Conservation (phyloP, 305 asterid genomes). For the Euphrasia arctica region DNA sequence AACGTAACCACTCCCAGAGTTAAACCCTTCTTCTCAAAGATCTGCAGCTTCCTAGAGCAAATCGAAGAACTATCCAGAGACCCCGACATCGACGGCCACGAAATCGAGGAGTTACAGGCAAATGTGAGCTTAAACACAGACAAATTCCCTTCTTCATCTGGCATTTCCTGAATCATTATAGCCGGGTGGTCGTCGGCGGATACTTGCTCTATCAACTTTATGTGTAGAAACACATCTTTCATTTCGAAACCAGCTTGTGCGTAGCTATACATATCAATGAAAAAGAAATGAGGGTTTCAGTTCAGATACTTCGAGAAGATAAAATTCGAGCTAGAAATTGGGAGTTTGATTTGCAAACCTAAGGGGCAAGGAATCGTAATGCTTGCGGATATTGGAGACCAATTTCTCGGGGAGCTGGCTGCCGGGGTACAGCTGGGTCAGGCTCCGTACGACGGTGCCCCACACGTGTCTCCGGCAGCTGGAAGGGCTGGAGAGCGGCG, state of each 20-base stretch:
- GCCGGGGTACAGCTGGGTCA: slow-evolving; percentile 96
- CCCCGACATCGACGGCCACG: slow-evolving; percentile 93
- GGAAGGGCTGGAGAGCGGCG: slow-evolving; percentile 30
- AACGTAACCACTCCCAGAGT: slow-evolving; percentile 74
- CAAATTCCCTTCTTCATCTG: slow-evolving; percentile 44
- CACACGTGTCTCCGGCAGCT: slow-evolving; percentile 76
- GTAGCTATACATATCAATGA: slow-evolving; percentile 42
- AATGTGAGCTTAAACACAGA: slow-evolving; percentile 74
- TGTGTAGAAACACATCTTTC: slow-evolving; percentile 95
- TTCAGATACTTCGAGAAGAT: slow-evolving; percentile 14
- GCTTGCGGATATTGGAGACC: slow-evolving; percentile 87
- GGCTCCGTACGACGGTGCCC: slow-evolving; percentile 81
- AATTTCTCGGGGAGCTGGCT: slow-evolving; percentile 93
- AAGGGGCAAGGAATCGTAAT: slow-evolving; percentile 88
- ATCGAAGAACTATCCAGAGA: slow-evolving; percentile 81
- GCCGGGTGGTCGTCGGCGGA: slow-evolving; percentile 75
- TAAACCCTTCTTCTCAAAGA: slow-evolving; percentile 91
- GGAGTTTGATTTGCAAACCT: slow-evolving; percentile 38
- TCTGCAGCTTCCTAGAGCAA: slow-evolving; percentile 82
- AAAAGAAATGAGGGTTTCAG: neutral
- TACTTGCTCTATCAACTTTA: slow-evolving; percentile 87
- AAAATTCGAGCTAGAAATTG: slow-evolving; percentile 17
- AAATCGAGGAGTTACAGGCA: slow-evolving; percentile 81
- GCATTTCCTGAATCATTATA: slow-evolving; percentile 64
- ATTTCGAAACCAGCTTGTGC: slow-evolving; percentile 90